A percentile compares a stretch with the other conserved stretches of the same genome.
phyloP scores from a whole-genome alignment of 768 basidiomycete genomes.

The Amanita molliuscula region DNA sequence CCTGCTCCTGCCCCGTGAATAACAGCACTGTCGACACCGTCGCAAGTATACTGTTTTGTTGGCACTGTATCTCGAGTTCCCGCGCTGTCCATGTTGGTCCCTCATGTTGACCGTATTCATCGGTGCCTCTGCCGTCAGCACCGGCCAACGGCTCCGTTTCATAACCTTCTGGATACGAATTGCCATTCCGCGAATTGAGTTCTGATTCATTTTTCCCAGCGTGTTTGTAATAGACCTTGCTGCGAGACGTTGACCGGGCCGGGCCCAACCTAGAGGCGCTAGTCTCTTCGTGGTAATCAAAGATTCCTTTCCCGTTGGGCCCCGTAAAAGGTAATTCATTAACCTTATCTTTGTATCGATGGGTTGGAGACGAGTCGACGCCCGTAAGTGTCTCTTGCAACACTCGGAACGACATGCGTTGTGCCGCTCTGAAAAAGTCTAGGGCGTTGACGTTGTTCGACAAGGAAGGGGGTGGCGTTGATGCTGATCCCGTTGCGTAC shows the following conservation, averaged over 20 bases:
- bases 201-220: conserved; percentile 57
- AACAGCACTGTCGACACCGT: conserved; percentile 26
- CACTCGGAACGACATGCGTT: conserved; percentile 70
- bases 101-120: conserved; percentile 25
- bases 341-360: conserved; percentile 5
- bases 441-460: conserved; percentile 21
- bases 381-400: conserved; percentile 77
- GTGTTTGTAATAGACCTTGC: conserved; percentile 54
- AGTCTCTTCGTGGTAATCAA: conserved; percentile 1
- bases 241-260: conserved; percentile 59
- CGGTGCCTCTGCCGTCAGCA: conserved; percentile 14
- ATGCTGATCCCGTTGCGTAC: conserved; percentile 24
- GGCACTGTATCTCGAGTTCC: conserved; percentile 76
- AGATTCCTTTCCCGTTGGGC: background rate
- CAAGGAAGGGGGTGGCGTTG: conserved; percentile 22
- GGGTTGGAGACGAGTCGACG: conserved; percentile 9
- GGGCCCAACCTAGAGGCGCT: conserved; percentile 16
- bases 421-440: conserved; percentile 55
- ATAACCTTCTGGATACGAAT: conserved; percentile 15
- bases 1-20: conserved; percentile 4
- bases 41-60: conserved; percentile 83
- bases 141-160: conserved; percentile 21
- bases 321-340: conserved; percentile 5
- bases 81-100: conserved; percentile 66
- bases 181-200: conserved; percentile 19